Base-by-base conservation (phyloP, 2,329 filamentous ascomycete species). In the Trichocomaceae sp. region DNA sequence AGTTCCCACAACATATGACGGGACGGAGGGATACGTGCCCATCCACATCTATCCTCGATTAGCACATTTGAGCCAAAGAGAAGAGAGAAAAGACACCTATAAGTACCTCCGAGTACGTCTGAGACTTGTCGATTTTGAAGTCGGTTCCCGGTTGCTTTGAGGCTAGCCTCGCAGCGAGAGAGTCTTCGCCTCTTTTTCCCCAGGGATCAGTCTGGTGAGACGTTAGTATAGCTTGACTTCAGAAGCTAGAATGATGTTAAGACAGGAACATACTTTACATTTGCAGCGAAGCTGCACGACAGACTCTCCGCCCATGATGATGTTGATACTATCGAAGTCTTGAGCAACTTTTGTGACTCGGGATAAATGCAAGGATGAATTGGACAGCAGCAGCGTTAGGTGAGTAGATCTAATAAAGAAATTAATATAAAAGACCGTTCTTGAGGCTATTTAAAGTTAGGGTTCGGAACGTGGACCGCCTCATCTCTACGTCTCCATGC, bases 11-110 rank as follows among this genome's bases (percentile, higher is more conserved):
- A 87, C 75, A 52, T 82, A 81, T 1, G 84, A 86, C 0, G 86
- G 86, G 23, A 85, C 79, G 39, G 82, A 82, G 0, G 86, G 85
- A 64, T 90, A 89, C 45, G 87, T 88, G 3, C 85, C 86, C 75
- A 90, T 86, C 86, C 86, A 90, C 78, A 86, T 83, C 71, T 74
- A 41, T 7, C 10, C n/a, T 4, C 29, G 20, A 44, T 37, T 13
- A n/a, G 26, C 47, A 52, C 13, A 26, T 2, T 13, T 13, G 15
- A 35, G 31, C 2, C 10, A 35, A 13, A 9, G 29, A 35, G 42
- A 46, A 5, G 17, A 42, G 2, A 4, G 8, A 29, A 29, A 5
- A 29, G 3, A 22, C 31, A 23, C 8, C 13, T 7, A 8, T 42
- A 19, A 31, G 41, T 33, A 81, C 79, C 65, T 85, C 83, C 1